Base-by-base conservation (phyloP, 179 eudicot species). In the Corrigiola litoralis region DNA sequence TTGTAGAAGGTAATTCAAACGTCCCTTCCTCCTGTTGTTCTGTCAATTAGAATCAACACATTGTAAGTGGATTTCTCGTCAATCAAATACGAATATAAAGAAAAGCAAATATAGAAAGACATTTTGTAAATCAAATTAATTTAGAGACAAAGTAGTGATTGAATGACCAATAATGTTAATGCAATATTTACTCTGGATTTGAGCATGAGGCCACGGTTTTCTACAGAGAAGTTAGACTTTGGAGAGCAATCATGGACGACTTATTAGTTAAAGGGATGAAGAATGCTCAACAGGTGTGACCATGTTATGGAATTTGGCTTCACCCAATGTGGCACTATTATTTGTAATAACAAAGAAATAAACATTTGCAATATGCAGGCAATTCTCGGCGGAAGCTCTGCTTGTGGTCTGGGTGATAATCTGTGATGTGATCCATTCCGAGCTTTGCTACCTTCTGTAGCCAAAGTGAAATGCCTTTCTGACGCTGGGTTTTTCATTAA, bases 1-100 rank as follows among this genome's bases (percentile, higher is more conserved):
- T 81, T 94, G 89, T 62, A 94, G 71, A 63, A 94, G 95, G 68
- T 87, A 94, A 74, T 86, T 90, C 80, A 94, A 73, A 21, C 95
- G 95, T 21, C 98, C 98, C 67, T 92, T 82, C 34, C 98, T 97
- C 81, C 79, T 90, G 75, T 82, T 87, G 63, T 92, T 90, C 98
- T 92, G 86, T 63, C 68, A 56, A 5, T n/a, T 20, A 51, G 16
- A 53, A 44, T 31, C 56, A n/a, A 37, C 11, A 37, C 14, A 40
- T 18, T 25, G 23, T 28, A 68, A 31, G 36, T 12, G 13, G 12
- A 65, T n/a, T n/a, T n/a, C n/a, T n/a, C n/a, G n/a, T n/a, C n/a
- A n/a, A n/a, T n/a, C n/a, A n/a, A n/a, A n/a, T n/a, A n/a, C n/a
- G n/a, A n/a, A n/a, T n/a, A n/a, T n/a, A n/a, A n/a, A n/a, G n/a